phyloP scores from a whole-genome alignment of 139 green algal genomes.

The Chlamydomonas eustigma region DNA sequence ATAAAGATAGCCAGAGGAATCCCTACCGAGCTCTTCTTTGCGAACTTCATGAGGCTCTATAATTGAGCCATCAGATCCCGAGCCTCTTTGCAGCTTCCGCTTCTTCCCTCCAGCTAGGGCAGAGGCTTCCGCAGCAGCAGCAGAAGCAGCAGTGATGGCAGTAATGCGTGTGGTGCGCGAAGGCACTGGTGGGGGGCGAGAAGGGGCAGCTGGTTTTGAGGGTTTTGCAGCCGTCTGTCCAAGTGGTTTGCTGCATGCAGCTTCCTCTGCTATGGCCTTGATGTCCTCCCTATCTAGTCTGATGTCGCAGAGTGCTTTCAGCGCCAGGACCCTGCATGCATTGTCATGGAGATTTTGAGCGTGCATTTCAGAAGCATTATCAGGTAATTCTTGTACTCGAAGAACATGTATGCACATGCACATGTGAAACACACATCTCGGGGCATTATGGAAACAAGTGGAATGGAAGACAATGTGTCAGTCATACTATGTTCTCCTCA shows the following conservation, averaged over 20 bases:
- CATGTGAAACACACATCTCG: too few relatives aligned
- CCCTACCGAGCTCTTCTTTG: neutral
- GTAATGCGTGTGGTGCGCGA: neutral
- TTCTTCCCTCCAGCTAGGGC: too few relatives aligned
- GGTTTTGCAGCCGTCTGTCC: too few relatives aligned
- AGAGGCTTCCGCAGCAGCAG: too few relatives aligned
- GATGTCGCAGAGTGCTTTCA: slow-evolving; percentile 10
- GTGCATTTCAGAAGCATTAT: too few relatives aligned
- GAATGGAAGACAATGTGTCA: too few relatives aligned
- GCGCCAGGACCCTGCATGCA: neutral
- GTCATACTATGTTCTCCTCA: too few relatives aligned
- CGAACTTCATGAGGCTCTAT: neutral
- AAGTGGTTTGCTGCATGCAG: neutral
- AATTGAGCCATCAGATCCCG: neutral
- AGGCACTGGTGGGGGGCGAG: too few relatives aligned
- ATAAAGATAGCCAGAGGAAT: neutral
- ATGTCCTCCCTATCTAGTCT: slow-evolving; percentile 12
- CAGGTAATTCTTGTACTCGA: too few relatives aligned
- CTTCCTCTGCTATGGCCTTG: neutral
- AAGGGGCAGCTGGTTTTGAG: neutral
- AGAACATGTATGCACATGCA: too few relatives aligned
- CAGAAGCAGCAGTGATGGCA: neutral
- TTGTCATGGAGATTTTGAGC: too few relatives aligned
- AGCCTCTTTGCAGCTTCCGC: neutral
- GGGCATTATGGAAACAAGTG: too few relatives aligned